Evolutionary conservation across 2,329 filamentous ascomycete species (phyloP), one percentile per base, ranked within the genome.

Genomic region (Malbranchea cinnamomea): DNA sequence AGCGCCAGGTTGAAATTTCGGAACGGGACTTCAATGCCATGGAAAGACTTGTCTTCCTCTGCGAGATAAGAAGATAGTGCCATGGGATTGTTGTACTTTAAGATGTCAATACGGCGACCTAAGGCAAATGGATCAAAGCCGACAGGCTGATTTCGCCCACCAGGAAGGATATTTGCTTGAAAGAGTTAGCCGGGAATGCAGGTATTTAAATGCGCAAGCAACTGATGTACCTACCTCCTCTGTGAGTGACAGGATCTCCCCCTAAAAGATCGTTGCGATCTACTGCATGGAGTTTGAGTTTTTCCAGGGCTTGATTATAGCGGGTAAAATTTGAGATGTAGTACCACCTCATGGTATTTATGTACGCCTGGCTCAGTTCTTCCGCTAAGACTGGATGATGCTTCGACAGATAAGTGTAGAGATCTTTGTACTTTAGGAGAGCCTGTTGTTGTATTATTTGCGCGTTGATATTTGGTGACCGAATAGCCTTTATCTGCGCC

Each of bases 301-400:
- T 91, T 32, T 78, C 76, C 4, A 98, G 63, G 0, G 89, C 76
- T 43, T 76, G 74, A 39, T 79, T 74, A 52, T 98, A 98, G 19
- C 87, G 75, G 3, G 71, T 74, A 49, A 98, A 98, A 51, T 94
- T 82, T 41, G 79, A 89, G 31, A 78, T 59, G 50, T 95, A 95
- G 49, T 98, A 98, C 89, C 89, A 98, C 31, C 84, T 74, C 83
- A 98, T 98, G 0, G 91, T 98, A 52, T 94, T 93, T 60, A 91
- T 77, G 47, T 98, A 98, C 3, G 91, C 89, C 50, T 83, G 78
- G 6, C 75, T 75, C 40, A 98, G 92, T 53, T 98, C 82, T 31
- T 85, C 77, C 6, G 82, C 83, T 4, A 98, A 70, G n/a, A 71
- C 66, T 1, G 78, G 63, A 45, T 95, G 84, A 41, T 87, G 78